Conservation (phyloP, 306 rosid species). For the Myrica gale region DNA sequence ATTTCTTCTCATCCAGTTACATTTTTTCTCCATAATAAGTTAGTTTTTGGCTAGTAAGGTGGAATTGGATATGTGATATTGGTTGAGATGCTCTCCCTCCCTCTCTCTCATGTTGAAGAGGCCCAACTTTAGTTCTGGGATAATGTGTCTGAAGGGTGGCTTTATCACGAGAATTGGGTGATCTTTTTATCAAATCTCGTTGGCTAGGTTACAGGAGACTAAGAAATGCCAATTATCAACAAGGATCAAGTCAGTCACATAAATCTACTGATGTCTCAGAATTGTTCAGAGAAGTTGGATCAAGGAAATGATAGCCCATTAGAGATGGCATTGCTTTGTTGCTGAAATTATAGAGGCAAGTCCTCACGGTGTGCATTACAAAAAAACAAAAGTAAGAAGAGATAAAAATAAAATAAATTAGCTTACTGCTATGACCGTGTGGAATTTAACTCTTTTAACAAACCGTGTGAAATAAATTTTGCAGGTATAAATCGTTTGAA, state of each 20-base stretch:
- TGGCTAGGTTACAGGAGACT: background rate
- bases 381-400: background rate
- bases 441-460: too few relatives aligned
- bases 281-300: background rate
- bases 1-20: conserved; percentile 17
- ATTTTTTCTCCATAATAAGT: background rate
- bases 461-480: too few relatives aligned
- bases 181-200: background rate
- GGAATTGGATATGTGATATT: background rate
- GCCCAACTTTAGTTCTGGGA: background rate
- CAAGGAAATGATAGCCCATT: background rate
- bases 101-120: background rate
- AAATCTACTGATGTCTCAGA: background rate
- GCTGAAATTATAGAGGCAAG: background rate
- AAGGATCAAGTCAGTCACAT: background rate
- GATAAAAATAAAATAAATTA: too few relatives aligned
- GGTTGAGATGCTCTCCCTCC: background rate
- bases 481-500: too few relatives aligned
- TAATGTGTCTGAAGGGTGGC: background rate
- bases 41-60: conserved; percentile 16
- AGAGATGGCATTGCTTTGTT: background rate
- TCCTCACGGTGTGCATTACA: background rate
- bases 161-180: background rate
- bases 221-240: background rate
- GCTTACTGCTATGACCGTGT: background rate